phyloP scores from a whole-genome alignment of 352 stramenopile genomes.

The Globisporangium viniferum region DNA sequence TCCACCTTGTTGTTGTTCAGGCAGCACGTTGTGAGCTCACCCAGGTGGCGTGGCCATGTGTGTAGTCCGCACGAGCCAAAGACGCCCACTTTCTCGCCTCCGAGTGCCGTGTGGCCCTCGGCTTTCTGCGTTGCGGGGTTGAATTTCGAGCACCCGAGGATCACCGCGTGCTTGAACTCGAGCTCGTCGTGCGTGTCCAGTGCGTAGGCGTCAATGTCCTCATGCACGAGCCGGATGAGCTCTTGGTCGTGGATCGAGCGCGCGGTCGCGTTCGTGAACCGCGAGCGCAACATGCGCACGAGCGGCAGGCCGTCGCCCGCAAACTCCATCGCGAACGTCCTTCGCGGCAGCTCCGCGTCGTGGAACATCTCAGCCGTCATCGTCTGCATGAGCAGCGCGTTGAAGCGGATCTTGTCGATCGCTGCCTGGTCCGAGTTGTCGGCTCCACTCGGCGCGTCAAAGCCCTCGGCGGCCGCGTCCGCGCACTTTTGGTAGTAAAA shows the following conservation, averaged over 20 bases:
- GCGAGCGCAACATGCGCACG: conserved; percentile 50
- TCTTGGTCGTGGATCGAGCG: conserved; percentile 52
- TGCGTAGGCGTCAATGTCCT: conserved; percentile 44
- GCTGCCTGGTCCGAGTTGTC: conserved; percentile 56
- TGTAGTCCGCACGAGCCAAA: conserved; percentile 72
- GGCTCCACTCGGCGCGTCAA: conserved; percentile 46
- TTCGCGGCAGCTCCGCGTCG: conserved; percentile 31
- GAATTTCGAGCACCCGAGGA: conserved; percentile 64
- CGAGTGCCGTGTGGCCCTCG: conserved; percentile 56
- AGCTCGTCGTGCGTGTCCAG: conserved; percentile 28
- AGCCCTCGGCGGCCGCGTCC: conserved; percentile 40
- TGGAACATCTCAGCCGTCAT: conserved; percentile 52
- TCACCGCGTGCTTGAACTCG: conserved; percentile 65
- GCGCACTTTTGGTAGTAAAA: conserved; percentile 71
- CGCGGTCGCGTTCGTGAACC: conserved; percentile 50
- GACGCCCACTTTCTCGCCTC: conserved; percentile 49
- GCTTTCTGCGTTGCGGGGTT: conserved; percentile 46
- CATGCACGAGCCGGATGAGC: conserved; percentile 46
- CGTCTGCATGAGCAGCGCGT: conserved; percentile 56
- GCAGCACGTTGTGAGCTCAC: conserved; percentile 46
- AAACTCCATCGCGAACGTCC: conserved; percentile 58
- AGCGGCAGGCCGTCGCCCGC: conserved; percentile 39
- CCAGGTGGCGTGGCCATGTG: conserved; percentile 49
- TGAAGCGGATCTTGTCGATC: conserved; percentile 49
- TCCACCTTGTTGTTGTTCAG: conserved; percentile 62